Evolutionary conservation across 2,329 filamentous ascomycete species (phyloP).

Genomic region (Talaromyces sp.): DNA sequence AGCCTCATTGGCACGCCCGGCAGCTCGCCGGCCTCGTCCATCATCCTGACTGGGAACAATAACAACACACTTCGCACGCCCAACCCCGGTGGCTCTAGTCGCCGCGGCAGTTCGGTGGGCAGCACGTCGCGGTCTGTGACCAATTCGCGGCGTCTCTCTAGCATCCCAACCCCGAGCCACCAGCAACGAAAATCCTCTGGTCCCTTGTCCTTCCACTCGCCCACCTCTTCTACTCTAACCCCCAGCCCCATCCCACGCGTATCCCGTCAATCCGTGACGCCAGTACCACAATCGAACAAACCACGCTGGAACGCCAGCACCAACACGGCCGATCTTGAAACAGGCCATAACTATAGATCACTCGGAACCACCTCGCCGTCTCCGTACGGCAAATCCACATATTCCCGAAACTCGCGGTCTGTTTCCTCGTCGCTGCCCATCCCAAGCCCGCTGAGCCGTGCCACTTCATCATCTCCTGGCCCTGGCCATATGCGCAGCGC

Average conservation of each 20-base stretch:
- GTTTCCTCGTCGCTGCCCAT: slow-evolving; percentile 30
- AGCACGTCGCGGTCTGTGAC: slow-evolving; percentile 36
- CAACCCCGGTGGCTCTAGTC: slow-evolving; percentile 37
- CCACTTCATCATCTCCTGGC: slow-evolving; percentile 38
- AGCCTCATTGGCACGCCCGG: slow-evolving; percentile 68
- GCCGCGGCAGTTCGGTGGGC: slow-evolving; percentile 44
- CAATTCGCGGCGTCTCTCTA: slow-evolving; percentile 44
- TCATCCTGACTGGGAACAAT: slow-evolving; percentile 51
- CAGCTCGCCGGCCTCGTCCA: slow-evolving; percentile 65
- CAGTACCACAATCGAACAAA: slow-evolving; percentile 44
- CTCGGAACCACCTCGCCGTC: slow-evolving; percentile 57
- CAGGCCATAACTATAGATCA: slow-evolving; percentile 65
- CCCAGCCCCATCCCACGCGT: slow-evolving; percentile 48
- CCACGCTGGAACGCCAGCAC: slow-evolving; percentile 70
- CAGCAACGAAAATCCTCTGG: slow-evolving; percentile 34
- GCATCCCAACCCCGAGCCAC: slow-evolving; percentile 18
- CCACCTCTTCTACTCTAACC: slow-evolving; percentile 33
- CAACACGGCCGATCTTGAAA: slow-evolving; percentile 59
- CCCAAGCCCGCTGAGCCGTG: slow-evolving; percentile 38
- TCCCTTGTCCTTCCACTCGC: slow-evolving; percentile 25
- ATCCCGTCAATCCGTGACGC: slow-evolving; percentile 35
- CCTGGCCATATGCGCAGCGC: slow-evolving; percentile 15
- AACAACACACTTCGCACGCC: slow-evolving; percentile 41
- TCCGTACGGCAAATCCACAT: slow-evolving; percentile 41
- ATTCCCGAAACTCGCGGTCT: slow-evolving; percentile 27